Evolutionary conservation across 2,329 filamentous ascomycete genomes (phyloP), one percentile per base, ranked within the genome.

Genomic region (Apiospora koreana): DNA sequence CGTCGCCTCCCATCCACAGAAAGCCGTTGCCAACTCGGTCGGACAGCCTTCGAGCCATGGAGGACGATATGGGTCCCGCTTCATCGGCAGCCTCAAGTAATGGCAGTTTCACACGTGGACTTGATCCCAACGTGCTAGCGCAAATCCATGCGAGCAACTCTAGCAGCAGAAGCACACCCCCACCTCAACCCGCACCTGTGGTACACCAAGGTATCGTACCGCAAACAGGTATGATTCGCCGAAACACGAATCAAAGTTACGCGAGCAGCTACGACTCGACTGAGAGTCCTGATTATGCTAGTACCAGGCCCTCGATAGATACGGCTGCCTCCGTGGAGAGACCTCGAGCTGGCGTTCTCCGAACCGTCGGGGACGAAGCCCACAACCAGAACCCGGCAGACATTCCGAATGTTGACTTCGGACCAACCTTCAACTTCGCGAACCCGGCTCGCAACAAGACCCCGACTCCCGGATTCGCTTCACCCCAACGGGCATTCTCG

Each of bases 321-420:
- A 83, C 84, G 1, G 81, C 84, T 73, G 80, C 85, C 71, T 87
- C 87, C 0, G 81, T 87, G 10, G 91, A 94, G 70, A 88, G 88
- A 71, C 92, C 93, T 21, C 88, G 95, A 72, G 92, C 93, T 73
- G 95, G 95, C 66, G 90, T 95, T 8, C 84, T 95, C 78, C 94
- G 92, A 78, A 94, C 92, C 1, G 91, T 95, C 14, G 94, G 94
- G 4, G 84, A 84, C n/a, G 76, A 77, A 3, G n/a, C 28, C n/a
- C 71, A 67, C 10, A 12, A 45, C 41, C 9, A 43, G 41, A 16
- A 25, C 41, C 31, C 28, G 8, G 3, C 64, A 18, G 38, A 45
- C 14, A 66, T 66, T 21, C 64, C 64, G 41, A 65, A 65, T 9
- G 81, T 83, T 1, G 46, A 75, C 18, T 74, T 73, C 69, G 38